Percentiles rank a stretch among this genome's conserved stretches.
phyloP scores from a whole-genome alignment of 441 rosid species.

The Pelargonium australe region DNA sequence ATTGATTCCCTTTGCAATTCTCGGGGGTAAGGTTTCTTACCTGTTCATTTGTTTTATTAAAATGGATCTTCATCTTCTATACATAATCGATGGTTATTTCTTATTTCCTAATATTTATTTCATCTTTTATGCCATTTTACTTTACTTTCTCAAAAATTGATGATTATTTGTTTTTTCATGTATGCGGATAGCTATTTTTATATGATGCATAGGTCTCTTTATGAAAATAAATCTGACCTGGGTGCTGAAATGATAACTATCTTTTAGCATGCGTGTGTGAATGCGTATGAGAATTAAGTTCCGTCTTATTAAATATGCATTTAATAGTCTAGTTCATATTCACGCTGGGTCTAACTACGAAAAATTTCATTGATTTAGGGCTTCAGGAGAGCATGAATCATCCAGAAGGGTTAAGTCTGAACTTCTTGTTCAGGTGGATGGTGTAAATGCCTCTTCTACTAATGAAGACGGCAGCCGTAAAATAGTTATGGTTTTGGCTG shows the following conservation, averaged over 20 bases:
- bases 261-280: not conserved
- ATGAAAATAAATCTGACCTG: no score
- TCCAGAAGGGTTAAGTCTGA: constrained; percentile 99
- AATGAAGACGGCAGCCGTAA: constrained; percentile 93
- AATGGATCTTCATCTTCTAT: not conserved
- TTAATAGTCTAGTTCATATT: not conserved
- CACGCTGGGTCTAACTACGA: not conserved
- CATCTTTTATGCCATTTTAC: no score
- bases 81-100: not conserved
- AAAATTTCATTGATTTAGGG: constrained; percentile 37
- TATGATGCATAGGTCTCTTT: no score
- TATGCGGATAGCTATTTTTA: no score
- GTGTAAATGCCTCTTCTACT: constrained; percentile 75
- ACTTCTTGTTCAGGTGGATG: constrained; percentile 99
- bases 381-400: constrained; percentile 98
- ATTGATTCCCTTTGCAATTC: constrained; percentile 82
- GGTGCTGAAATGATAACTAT: not conserved
- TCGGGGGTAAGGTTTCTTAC: constrained; percentile 47
- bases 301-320: not conserved
- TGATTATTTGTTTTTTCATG: no score
- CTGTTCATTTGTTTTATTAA: not conserved
- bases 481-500: constrained; percentile 97
- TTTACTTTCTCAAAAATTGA: no score
- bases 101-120: no score
- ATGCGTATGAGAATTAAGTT: not conserved